A percentile compares a stretch with the other conserved stretches of the same genome.
Conservation (phyloP, 768 basidiomycete genomes). For the Lactifluus echinatus region DNA sequence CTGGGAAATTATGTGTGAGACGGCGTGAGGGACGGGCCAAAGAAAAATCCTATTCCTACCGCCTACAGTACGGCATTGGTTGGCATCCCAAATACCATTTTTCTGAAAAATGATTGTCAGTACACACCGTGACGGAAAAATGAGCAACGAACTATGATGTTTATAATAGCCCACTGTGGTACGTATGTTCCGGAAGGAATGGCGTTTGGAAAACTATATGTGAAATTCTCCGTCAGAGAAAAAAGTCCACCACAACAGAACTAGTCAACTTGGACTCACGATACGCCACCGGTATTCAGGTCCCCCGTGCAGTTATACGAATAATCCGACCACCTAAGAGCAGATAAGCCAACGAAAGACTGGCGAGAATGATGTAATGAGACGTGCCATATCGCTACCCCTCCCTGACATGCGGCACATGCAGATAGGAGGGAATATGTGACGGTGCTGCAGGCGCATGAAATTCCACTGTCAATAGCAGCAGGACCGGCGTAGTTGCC, state of each 20-base stretch:
- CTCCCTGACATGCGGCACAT: neutral
- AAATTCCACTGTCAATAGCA: too few species aligned
- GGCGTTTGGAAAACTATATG: neutral
- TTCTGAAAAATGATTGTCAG: neutral
- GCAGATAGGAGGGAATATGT: neutral
- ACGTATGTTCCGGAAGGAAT: conserved; percentile 6
- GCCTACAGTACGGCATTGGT: neutral
- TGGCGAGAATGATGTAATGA: neutral
- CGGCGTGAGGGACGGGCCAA: neutral
- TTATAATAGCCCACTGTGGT: neutral
- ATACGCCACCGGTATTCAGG: too few species aligned
- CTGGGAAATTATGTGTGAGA: neutral
- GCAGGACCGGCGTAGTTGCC: too few species aligned
- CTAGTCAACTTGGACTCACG: neutral
- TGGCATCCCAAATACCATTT: neutral
- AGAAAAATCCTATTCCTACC: neutral
- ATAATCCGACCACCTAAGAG: neutral
- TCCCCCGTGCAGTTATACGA: neutral
- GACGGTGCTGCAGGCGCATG: neutral
- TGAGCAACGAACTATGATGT: neutral
- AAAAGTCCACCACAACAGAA: neutral
- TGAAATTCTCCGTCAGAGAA: neutral
- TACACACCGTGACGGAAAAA: neutral
- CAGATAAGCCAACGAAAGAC: neutral
- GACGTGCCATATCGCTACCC: neutral